Evolutionary conservation across 2,329 filamentous ascomycete genomes (phyloP), one percentile per base, ranked within the genome.

Genomic region (Chalaropsis thielavioides): DNA sequence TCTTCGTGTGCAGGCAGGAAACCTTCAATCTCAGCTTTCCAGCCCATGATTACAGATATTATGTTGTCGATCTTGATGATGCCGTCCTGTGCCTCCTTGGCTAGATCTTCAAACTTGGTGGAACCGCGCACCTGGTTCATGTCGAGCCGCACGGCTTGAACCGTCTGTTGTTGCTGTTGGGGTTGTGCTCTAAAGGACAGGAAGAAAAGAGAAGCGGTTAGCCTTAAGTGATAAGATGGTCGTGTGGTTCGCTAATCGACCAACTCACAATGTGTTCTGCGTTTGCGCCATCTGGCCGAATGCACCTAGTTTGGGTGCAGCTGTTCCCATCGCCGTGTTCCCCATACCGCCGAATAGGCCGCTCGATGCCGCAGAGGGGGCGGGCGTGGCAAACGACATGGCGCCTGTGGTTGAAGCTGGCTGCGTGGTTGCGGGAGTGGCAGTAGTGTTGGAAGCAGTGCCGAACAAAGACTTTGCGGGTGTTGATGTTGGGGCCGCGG

Each of bases 91-190:
- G 96, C 79, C 38, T 89, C 84, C 69, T 92, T 88, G 67, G 89
- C 84, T 35, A 96, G 85, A 74, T 96, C 92, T 72, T 91, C 90
- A 78, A 94, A 96, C 68, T 94, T 89, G 2, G 91, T 96, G 0
- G 92, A 95, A 17, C 88, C 87, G 63, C 90, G 85, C 67, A 97
- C 79, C 72, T 89, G 89, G 70, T 83, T 83, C 63, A 89, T 76
- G 74, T 94, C 89, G 70, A 95, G 88, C 71, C 88, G 86, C 19
- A 90, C 87, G 19, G 88, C 89, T 0, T 87, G 85, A 17, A 86
- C 80, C 15, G 78, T 79, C 69, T 82, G 80, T 68, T 82, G 80
- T 62, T 79, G 80, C 71, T 63, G 43, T 46, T 65, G 65, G 19
- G 35, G 24, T 56, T 63, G 66, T 7, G 51, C 43, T 60, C 66